A percentile compares a stretch with the other conserved stretches of the same genome.
These are phyloP conservation scores for Botrytis cinerea DNA, from an alignment of 2,329 filamentous ascomycete genomes.

Conservation along the genomic window DNA sequence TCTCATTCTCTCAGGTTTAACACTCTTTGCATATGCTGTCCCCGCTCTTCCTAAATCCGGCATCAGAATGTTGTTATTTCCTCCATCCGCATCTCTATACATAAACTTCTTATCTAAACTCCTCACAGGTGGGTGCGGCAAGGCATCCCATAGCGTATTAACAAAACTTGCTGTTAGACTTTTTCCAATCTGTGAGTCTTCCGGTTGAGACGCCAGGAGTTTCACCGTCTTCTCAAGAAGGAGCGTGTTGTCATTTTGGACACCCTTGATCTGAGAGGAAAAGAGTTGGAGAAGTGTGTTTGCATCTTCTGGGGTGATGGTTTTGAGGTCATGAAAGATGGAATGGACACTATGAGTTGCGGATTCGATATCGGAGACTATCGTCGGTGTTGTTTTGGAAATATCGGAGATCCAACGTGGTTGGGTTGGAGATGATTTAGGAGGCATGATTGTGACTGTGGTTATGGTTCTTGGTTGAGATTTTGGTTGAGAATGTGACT, in stretches of 20 bases:
- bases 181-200: slow-evolving; percentile 6
- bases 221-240: slow-evolving; percentile 70
- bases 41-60: slow-evolving; percentile 67
- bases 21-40: slow-evolving; percentile 65
- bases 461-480: background rate
- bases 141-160: slow-evolving; percentile 66
- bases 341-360: slow-evolving; percentile 16
- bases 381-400: slow-evolving; percentile 4
- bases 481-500: background rate
- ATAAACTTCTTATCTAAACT: slow-evolving; percentile 63
- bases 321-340: slow-evolving; percentile 45
- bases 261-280: slow-evolving; percentile 61
- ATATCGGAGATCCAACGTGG: slow-evolving; percentile 7
- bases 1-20: slow-evolving; percentile 58
- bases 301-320: slow-evolving; percentile 49
- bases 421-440: background rate
- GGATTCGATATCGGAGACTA: slow-evolving; percentile 15
- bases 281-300: slow-evolving; percentile 62
- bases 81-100: slow-evolving; percentile 67
- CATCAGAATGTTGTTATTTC: slow-evolving; percentile 50
- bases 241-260: slow-evolving; percentile 73
- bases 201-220: slow-evolving; percentile 28
- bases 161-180: slow-evolving; percentile 66
- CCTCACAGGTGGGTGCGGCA: slow-evolving; percentile 71
- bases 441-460: background rate